These are phyloP conservation scores for Xylaria acuta DNA, from an alignment of 495 filamentous ascomycete genomes.

Conservation along the genomic window DNA sequence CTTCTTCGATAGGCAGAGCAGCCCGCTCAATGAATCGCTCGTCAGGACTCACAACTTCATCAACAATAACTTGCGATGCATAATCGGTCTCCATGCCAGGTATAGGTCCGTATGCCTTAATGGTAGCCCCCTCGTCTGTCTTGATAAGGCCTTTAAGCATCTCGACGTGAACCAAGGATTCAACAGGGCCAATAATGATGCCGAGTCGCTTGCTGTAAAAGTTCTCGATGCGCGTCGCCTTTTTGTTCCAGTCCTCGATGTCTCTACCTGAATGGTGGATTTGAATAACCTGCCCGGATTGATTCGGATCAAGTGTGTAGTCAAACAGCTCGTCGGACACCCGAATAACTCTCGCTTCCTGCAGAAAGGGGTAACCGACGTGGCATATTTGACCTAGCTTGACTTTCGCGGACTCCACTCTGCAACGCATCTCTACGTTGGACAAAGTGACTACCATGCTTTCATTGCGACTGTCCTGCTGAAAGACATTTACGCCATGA, in stretches of 20 bases:
- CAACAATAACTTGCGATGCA: constrained; percentile 87
- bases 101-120: constrained; percentile 94
- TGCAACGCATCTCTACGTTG: constrained; percentile 73
- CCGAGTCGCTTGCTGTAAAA: constrained; percentile 89
- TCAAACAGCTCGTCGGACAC: constrained; percentile 95
- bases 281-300: constrained; percentile 63
- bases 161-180: constrained; percentile 88
- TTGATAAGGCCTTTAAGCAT: constrained; percentile 90
- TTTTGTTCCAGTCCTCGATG: constrained; percentile 82
- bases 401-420: constrained; percentile 71
- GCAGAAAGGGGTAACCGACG: constrained; percentile 94
- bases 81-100: constrained; percentile 90
- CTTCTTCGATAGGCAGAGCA: constrained; percentile 85
- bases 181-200: constrained; percentile 84
- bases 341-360: constrained; percentile 86
- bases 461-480: constrained; percentile 94
- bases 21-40: constrained; percentile 88
- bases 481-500: constrained; percentile 95
- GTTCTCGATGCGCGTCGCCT: constrained; percentile 80
- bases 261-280: constrained; percentile 78
- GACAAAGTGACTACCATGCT: constrained; percentile 90
- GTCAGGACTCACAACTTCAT: constrained; percentile 89
- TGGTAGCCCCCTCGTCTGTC: constrained; percentile 85
- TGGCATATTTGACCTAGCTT: constrained; percentile 86
- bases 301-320: constrained; percentile 72